Conservation (phyloP, 2,329 filamentous ascomycete genomes). For the Endoconidiophora polonica region DNA sequence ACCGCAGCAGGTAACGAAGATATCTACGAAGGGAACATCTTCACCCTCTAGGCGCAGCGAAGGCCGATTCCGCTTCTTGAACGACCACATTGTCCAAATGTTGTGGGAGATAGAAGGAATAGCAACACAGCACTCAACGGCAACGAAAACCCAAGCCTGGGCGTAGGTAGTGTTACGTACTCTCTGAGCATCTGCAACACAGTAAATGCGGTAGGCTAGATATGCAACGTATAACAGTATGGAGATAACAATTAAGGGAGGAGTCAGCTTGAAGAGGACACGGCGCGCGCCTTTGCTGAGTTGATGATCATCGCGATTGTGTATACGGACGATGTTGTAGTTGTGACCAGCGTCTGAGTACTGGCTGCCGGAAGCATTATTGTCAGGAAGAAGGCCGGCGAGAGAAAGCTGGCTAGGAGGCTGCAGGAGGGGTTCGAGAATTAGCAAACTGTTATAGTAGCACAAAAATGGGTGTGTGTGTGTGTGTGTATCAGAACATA, state of each 20-base stretch:
- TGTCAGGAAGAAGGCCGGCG: constrained; percentile 23
- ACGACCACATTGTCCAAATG: constrained; percentile 38
- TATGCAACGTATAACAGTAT: constrained; percentile 30
- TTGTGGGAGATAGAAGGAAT: constrained; percentile 40
- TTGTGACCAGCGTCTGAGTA: constrained; percentile 10
- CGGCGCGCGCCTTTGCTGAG: constrained; percentile 30
- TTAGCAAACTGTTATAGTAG: background rate
- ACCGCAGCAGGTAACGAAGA: constrained; percentile 40
- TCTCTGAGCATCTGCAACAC: constrained; percentile 34
- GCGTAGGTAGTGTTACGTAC: constrained; percentile 24
- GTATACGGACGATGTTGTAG: constrained; percentile 22
- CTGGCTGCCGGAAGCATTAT: constrained; percentile 15
- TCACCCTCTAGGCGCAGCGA: constrained; percentile 34
- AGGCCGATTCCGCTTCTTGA: constrained; percentile 36
- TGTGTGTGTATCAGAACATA: background rate
- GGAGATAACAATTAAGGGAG: constrained; percentile 25
- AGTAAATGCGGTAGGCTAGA: constrained; percentile 33
- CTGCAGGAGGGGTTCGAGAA: constrained; percentile 16
- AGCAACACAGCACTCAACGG: constrained; percentile 34
- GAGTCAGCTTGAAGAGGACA: constrained; percentile 23
- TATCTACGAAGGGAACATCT: constrained; percentile 36
- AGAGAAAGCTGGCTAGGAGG: constrained; percentile 28
- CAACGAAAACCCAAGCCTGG: constrained; percentile 41
- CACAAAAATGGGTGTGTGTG: background rate
- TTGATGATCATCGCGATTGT: constrained; percentile 27